A percentile compares a stretch with the other conserved stretches of the same genome.
These are phyloP conservation scores for Immersiella caudata DNA, from an alignment of 495 filamentous ascomycete species.

Conservation along the genomic window DNA sequence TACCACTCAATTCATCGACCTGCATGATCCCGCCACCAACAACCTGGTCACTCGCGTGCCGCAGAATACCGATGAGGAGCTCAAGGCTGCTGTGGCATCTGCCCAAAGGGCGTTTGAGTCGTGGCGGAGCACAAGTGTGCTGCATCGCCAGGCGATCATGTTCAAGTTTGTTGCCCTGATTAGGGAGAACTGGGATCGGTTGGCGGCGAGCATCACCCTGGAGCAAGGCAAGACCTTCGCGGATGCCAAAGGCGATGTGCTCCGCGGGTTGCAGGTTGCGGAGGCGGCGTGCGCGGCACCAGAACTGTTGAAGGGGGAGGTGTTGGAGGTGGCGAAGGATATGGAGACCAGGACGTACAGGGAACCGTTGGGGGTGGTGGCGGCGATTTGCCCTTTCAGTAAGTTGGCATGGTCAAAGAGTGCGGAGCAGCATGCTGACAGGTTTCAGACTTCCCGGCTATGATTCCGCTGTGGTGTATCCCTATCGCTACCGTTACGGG, in stretches of 20 bases:
- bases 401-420: slow-evolving; percentile 35
- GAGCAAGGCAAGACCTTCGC: slow-evolving; percentile 99
- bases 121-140: slow-evolving; percentile 83
- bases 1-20: slow-evolving; percentile 82
- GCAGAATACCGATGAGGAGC: slow-evolving; percentile 88
- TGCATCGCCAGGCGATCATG: slow-evolving; percentile 92
- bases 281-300: slow-evolving; percentile 96
- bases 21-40: slow-evolving; percentile 95
- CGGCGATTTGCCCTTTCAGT: slow-evolving; percentile 99
- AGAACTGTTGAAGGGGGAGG: slow-evolving; percentile 88
- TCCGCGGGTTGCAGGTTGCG: slow-evolving; percentile 93
- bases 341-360: slow-evolving; percentile 96
- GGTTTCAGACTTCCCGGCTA: slow-evolving; percentile 89
- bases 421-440: slow-evolving; percentile 26
- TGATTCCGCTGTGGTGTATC: slow-evolving; percentile 98
- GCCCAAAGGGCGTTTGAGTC: slow-evolving; percentile 87
- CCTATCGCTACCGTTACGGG: slow-evolving; percentile 93
- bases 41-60: slow-evolving; percentile 98
- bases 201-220: slow-evolving; percentile 93
- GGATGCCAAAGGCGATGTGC: slow-evolving; percentile 92
- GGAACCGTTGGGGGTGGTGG: slow-evolving; percentile 92
- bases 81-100: slow-evolving; percentile 82
- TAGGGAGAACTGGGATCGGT: slow-evolving; percentile 90
- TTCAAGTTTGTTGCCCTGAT: slow-evolving; percentile 93
- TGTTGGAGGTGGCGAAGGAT: slow-evolving; percentile 96